phyloP scores from a whole-genome alignment of 2,329 filamentous ascomycete genomes.

The Zalaria sp. region DNA sequence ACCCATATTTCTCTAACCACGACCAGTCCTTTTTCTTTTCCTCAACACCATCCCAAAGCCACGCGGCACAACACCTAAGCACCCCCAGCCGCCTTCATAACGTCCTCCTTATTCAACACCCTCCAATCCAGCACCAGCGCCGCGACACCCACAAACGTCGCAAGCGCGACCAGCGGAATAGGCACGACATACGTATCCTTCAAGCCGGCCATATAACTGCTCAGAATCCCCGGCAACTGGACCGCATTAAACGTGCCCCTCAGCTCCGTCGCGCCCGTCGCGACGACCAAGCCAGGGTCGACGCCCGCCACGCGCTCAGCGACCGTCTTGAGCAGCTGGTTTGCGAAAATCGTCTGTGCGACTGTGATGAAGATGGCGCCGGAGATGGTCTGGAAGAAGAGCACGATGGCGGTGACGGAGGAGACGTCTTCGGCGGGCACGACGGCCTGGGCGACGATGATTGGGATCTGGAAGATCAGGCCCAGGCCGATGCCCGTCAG shows the following conservation, averaged over 20 bases:
- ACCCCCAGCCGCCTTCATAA: not conserved
- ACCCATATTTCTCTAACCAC: too few species aligned
- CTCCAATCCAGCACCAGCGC: constrained; percentile 3
- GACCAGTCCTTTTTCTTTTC: too few species aligned
- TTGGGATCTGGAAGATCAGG: constrained; percentile 24
- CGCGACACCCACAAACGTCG: not conserved
- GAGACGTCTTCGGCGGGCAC: constrained; percentile 23
- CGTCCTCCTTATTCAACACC: constrained; percentile 2
- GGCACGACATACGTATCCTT: constrained; percentile 10
- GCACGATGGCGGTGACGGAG: constrained; percentile 16
- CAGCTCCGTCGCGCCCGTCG: constrained; percentile 31
- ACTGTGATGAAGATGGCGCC: constrained; percentile 29
- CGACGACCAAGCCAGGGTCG: constrained; percentile 20
- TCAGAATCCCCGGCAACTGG: constrained; percentile 16
- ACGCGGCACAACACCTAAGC: not conserved
- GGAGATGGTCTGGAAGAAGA: constrained; percentile 25
- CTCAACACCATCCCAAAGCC: too few species aligned
- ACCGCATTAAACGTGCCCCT: constrained; percentile 17
- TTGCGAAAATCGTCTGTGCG: constrained; percentile 27
- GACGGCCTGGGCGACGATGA: constrained; percentile 25
- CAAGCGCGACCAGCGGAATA: constrained; percentile 8
- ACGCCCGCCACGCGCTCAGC: constrained; percentile 20
- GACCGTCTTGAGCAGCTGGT: constrained; percentile 22
- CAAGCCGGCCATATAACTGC: constrained; percentile 20
- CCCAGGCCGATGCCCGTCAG: constrained; percentile 31